Conservation (phyloP, 2,329 filamentous ascomycete species). For the Diaporthe citrichinensis region DNA sequence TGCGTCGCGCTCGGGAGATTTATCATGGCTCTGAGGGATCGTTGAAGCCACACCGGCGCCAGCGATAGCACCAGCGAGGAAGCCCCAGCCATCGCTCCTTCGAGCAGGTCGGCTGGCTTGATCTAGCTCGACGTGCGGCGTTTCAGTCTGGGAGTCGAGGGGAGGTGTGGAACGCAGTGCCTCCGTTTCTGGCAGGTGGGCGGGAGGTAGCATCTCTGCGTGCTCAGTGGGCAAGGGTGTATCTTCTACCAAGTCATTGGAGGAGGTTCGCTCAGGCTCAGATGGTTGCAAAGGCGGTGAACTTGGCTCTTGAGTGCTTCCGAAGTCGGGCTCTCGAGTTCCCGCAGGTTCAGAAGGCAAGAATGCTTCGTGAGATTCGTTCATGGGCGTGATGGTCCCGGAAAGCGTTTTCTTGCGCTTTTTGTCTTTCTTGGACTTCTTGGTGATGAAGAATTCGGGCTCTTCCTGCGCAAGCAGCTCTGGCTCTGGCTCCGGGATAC, state of each 20-base stretch:
- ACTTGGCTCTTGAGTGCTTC: not conserved
- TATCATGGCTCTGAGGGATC: not conserved
- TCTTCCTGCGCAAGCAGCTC: slow-evolving; percentile 6
- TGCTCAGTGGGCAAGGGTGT: not conserved
- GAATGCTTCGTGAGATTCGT: not conserved
- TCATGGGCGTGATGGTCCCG: not conserved
- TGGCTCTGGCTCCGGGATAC: not conserved
- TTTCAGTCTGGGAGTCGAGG: not conserved
- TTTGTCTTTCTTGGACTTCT: not conserved
- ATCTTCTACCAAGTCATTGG: not conserved
- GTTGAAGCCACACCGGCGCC: slow-evolving; percentile 11
- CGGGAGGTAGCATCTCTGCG: not conserved
- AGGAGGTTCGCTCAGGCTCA: not conserved
- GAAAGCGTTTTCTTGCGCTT: slow-evolving; percentile 4
- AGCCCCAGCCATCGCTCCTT: slow-evolving; percentile 33
- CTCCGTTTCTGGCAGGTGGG: not conserved
- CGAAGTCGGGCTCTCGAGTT: not conserved
- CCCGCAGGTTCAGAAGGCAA: not conserved
- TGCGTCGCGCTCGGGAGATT: not conserved
- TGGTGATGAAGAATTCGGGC: not conserved
- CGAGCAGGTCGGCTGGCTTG: not conserved
- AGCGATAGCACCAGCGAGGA: slow-evolving; percentile 29
- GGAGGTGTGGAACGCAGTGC: not conserved
- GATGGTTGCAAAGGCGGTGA: too few relatives aligned
- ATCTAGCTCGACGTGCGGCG: not conserved